These are phyloP conservation scores for Curvularia eragrostidis DNA, from an alignment of 2,329 filamentous ascomycete genomes.

Conservation along the genomic window DNA sequence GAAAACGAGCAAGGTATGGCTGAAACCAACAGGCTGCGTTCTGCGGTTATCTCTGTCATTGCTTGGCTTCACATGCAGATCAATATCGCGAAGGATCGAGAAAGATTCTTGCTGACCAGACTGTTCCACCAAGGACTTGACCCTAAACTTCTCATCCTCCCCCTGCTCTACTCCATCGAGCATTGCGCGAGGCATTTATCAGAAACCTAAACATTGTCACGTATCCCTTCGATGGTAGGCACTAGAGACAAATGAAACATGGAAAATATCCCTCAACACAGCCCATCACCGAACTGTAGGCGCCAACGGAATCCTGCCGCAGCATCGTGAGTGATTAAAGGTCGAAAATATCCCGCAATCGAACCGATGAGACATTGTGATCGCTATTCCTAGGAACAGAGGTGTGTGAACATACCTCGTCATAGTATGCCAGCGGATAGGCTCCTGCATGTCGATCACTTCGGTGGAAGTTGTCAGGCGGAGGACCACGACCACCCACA, in stretches of 20 bases:
- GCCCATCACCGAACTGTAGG: background rate
- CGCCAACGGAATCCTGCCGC: background rate
- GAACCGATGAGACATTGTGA: background rate
- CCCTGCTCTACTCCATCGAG: background rate
- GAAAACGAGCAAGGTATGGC: slow-evolving; percentile 3
- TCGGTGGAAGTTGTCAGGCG: background rate
- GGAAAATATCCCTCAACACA: background rate
- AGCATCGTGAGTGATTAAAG: background rate
- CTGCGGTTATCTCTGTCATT: background rate
- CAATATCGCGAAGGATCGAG: background rate
- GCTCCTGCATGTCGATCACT: background rate
- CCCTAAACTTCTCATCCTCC: background rate
- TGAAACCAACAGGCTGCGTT: background rate
- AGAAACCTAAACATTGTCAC: background rate
- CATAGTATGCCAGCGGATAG: background rate
- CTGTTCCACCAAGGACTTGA: background rate
- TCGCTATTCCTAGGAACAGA: no score
- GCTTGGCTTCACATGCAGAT: background rate
- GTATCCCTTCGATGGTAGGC: background rate
- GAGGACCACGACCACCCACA: background rate
- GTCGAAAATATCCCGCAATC: background rate
- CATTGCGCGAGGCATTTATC: slow-evolving; percentile 4
- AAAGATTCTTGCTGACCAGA: background rate
- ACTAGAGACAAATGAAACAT: background rate
- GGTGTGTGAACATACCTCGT: background rate